Conservation (phyloP, 352 stramenopile genomes). For the Aphanomyces stellatus region DNA sequence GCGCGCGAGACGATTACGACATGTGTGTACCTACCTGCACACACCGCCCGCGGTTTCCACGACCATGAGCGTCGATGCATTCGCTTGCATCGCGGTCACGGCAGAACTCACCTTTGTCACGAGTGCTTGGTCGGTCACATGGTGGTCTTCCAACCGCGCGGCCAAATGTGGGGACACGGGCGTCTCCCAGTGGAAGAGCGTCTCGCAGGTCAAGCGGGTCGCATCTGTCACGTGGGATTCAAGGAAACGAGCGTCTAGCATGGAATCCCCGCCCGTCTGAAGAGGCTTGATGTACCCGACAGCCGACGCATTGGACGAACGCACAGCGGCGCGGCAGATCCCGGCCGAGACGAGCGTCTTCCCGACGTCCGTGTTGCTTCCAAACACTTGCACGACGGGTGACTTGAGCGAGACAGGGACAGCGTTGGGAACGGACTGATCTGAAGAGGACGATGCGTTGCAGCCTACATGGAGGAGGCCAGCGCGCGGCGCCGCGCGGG, state of each 20-base stretch:
- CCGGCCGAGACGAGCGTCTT: conserved; percentile 95
- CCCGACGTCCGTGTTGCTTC: conserved; percentile 96
- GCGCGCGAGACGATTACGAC: not conserved
- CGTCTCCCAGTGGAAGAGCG: conserved; percentile 91
- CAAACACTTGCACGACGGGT: conserved; percentile 89
- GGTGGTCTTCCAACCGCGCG: conserved; percentile 74
- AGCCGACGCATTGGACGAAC: conserved; percentile 18
- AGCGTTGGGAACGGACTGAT: conserved; percentile 13
- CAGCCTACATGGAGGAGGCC: not conserved
- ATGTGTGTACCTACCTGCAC: conserved; percentile 50
- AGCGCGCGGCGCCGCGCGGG: not conserved
- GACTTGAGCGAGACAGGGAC: conserved; percentile 32
- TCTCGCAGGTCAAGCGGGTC: conserved; percentile 63
- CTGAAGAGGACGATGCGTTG: not conserved
- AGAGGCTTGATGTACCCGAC: conserved; percentile 95
- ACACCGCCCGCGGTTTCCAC: conserved; percentile 95
- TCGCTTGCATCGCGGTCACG: conserved; percentile 31
- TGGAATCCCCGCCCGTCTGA: conserved; percentile 85
- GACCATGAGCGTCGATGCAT: conserved; percentile 50
- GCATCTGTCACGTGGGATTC: conserved; percentile 23
- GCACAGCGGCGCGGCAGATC: conserved; percentile 74
- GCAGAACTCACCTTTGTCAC: conserved; percentile 57
- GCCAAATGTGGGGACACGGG: conserved; percentile 93
- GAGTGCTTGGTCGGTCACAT: conserved; percentile 83
- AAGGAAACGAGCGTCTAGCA: conserved; percentile 79